Conservation (phyloP, 2,329 filamentous ascomycete species). For the Cladorrhinum sp. region DNA sequence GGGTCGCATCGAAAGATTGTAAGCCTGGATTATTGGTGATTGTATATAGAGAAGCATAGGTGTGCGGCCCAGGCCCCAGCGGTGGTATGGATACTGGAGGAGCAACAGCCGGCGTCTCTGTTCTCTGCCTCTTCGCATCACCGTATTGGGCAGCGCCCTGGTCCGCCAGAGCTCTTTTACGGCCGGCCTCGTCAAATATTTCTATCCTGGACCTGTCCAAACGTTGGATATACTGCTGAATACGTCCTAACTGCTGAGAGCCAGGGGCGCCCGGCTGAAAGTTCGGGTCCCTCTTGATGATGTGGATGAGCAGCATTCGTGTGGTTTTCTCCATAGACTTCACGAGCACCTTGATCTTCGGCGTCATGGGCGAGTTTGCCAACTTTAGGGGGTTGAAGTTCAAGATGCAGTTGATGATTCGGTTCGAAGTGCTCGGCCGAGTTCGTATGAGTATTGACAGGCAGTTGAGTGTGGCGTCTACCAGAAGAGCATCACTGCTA, state of each 20-base stretch:
- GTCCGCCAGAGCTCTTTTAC: slow-evolving; percentile 71
- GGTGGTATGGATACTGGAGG: slow-evolving; percentile 58
- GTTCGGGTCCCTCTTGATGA: slow-evolving; percentile 67
- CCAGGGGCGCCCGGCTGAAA: slow-evolving; percentile 65
- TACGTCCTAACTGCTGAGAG: slow-evolving; percentile 69
- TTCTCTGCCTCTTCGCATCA: slow-evolving; percentile 80
- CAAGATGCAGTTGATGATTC: slow-evolving; percentile 80
- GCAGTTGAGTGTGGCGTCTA: slow-evolving; percentile 89
- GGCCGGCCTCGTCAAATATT: slow-evolving; percentile 71
- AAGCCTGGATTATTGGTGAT: slow-evolving; percentile 73
- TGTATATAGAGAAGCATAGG: slow-evolving; percentile 80
- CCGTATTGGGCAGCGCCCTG: slow-evolving; percentile 69
- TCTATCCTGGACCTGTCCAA: slow-evolving; percentile 76
- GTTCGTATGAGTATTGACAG: slow-evolving; percentile 79
- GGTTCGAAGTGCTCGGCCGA: slow-evolving; percentile 75
- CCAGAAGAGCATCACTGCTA: slow-evolving; percentile 78
- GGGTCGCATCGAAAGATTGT: slow-evolving; percentile 77
- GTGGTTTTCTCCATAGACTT: slow-evolving; percentile 95
- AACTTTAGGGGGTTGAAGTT: slow-evolving; percentile 89
- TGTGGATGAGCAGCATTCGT: slow-evolving; percentile 76
- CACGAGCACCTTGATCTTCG: slow-evolving; percentile 75
- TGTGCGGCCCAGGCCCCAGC: slow-evolving; percentile 71
- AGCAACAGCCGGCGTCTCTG: slow-evolving; percentile 47
- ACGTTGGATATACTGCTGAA: slow-evolving; percentile 84
- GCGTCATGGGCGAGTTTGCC: slow-evolving; percentile 71